Evolutionary conservation across 2,329 filamentous ascomycete genomes (phyloP).

Genomic region (Sclerotinia minor): DNA sequence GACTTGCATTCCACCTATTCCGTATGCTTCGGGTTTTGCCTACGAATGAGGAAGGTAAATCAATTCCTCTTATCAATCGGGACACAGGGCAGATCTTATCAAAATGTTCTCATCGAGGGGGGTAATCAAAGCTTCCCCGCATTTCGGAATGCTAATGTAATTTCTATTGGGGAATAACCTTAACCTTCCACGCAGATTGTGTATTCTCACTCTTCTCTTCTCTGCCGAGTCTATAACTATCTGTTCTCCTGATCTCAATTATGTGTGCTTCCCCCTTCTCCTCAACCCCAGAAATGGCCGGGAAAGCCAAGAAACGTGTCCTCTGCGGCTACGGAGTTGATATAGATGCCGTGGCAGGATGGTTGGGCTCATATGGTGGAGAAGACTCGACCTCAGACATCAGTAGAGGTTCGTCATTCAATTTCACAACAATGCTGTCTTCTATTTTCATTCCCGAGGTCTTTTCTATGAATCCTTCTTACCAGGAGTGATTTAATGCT

Average conservation of each 20-base stretch:
- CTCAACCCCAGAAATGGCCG: constrained; percentile 2
- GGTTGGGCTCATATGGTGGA: constrained; percentile 73
- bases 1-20: neutral
- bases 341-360: constrained; percentile 74
- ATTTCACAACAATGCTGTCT: neutral
- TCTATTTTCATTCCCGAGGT: neutral
- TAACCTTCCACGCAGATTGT: neutral
- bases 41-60: neutral
- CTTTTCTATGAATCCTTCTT: neutral
- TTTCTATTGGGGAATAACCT: neutral
- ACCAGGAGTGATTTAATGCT: neutral
- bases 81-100: neutral
- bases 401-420: constrained; percentile 55
- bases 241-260: constrained; percentile 1
- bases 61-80: constrained; percentile 15
- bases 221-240: neutral
- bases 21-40: neutral
- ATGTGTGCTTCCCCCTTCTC: neutral
- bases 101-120: neutral
- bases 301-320: constrained; percentile 52
- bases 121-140: constrained; percentile 1
- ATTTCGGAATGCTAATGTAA: neutral
- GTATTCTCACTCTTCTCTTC: neutral
- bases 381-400: constrained; percentile 73
- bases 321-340: constrained; percentile 67